These are phyloP conservation scores for Verticillium nonalfalfae DNA, from an alignment of 2,329 filamentous ascomycete genomes.

Conservation along the genomic window DNA sequence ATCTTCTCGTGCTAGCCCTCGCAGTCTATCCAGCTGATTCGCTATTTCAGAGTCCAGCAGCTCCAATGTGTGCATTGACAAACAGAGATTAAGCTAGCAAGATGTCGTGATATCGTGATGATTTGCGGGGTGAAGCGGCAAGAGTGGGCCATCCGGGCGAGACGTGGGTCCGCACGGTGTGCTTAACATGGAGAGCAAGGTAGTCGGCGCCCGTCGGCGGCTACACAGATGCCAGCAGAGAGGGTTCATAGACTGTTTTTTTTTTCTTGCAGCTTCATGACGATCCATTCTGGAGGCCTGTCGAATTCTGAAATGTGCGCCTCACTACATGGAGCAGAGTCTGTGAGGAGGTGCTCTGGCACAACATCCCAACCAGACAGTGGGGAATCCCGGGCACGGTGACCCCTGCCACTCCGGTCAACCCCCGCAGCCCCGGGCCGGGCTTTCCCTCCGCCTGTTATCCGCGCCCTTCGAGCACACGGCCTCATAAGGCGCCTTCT, in stretches of 20 bases:
- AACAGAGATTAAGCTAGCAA: background rate
- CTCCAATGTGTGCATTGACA: background rate
- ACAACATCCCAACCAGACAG: background rate
- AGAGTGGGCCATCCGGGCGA: background rate
- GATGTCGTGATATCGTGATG: background rate
- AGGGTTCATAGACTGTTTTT: background rate
- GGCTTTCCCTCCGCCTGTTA: background rate
- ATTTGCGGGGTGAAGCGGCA: background rate
- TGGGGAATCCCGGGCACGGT: background rate
- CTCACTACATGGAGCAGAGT: no score
- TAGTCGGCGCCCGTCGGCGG: background rate
- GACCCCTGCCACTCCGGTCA: background rate
- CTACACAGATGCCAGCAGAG: background rate
- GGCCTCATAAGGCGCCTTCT: background rate
- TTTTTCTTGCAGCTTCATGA: background rate
- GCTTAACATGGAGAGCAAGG: background rate
- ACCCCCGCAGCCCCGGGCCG: background rate
- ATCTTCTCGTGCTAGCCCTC: no score
- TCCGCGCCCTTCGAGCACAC: background rate
- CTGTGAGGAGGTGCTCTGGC: no score
- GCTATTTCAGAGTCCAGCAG: background rate
- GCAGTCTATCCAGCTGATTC: no score
- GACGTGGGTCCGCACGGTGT: background rate
- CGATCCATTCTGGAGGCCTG: no score
- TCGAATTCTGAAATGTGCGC: no score